Conservation (phyloP, 352 stramenopile genomes). For the Albugo candida region DNA sequence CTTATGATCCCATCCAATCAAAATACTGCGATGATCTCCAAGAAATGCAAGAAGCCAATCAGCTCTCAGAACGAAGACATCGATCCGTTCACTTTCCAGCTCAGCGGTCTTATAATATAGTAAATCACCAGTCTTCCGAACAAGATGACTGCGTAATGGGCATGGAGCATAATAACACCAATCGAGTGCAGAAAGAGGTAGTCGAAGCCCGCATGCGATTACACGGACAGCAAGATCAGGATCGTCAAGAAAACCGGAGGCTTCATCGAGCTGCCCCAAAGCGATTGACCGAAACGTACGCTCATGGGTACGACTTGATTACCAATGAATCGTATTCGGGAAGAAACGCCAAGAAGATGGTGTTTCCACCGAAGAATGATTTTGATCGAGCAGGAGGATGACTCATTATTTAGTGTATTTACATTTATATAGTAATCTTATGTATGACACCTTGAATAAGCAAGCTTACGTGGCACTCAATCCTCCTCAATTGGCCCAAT, state of each 20-base stretch:
- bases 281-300: conserved; percentile 26
- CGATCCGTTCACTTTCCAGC: conserved; percentile 40
- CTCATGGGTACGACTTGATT: conserved; percentile 44
- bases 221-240: conserved; percentile 16
- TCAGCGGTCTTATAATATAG: conserved; percentile 54
- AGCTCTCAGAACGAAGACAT: conserved; percentile 18
- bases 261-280: conserved; percentile 44
- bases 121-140: conserved; percentile 46
- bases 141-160: conserved; percentile 17
- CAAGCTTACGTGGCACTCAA: too few relatives aligned
- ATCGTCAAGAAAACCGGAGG: conserved; percentile 20
- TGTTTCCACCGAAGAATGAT: conserved; percentile 25
- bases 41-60: conserved; percentile 27
- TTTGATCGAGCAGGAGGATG: neutral
- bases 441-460: too few relatives aligned
- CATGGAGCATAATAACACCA: conserved; percentile 24
- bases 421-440: too few relatives aligned
- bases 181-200: conserved; percentile 39
- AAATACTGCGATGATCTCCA: conserved; percentile 29
- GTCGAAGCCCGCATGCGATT: conserved; percentile 30
- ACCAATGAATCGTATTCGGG: conserved; percentile 37
- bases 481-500: too few relatives aligned
- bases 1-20: conserved; percentile 41
- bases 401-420: too few relatives aligned
- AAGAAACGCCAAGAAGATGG: conserved; percentile 20